A percentile compares a stretch with the other conserved stretches of the same genome.
These are phyloP conservation scores for Pichia ethanolica DNA, from an alignment of 805 yeast species.

Conservation along the genomic window DNA sequence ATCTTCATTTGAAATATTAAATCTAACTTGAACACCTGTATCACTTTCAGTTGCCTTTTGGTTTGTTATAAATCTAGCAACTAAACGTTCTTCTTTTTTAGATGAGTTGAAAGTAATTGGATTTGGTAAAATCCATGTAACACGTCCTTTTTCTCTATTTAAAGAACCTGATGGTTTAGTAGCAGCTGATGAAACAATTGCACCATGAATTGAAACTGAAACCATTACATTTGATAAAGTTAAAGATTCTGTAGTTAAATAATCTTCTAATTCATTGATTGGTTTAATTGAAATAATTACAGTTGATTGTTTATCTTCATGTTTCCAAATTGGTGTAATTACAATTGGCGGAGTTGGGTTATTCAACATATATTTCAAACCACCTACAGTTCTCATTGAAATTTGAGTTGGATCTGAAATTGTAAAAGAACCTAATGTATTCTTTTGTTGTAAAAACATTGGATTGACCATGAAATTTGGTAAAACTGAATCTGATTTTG, in stretches of 20 bases:
- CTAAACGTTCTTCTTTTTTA: conserved; percentile 53
- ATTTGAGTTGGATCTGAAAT: conserved; percentile 42
- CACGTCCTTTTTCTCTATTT: conserved; percentile 76
- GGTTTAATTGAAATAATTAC: conserved; percentile 67
- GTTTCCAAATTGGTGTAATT: conserved; percentile 83
- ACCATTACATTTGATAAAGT: conserved; percentile 53
- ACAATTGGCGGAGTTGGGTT: conserved; percentile 55
- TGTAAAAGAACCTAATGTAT: conserved; percentile 27
- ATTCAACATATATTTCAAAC: conserved; percentile 63
- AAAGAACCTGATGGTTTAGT: conserved; percentile 91
- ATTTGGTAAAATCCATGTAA: conserved; percentile 67
- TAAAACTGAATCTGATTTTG: conserved; percentile 34
- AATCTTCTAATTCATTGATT: conserved; percentile 35
- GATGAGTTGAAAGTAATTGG: conserved; percentile 32
- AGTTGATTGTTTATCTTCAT: conserved; percentile 77
- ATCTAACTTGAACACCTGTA: conserved; percentile 66
- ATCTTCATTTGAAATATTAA: conserved; percentile 37
- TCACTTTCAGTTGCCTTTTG: conserved; percentile 65
- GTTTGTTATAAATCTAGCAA: conserved; percentile 80
- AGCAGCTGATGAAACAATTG: conserved; percentile 63
- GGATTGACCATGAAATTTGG: conserved; percentile 45
- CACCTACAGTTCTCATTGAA: conserved; percentile 64
- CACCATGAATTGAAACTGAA: conserved; percentile 55
- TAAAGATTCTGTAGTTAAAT: conserved; percentile 28
- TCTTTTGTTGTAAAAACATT: conserved; percentile 40